Evolutionary conservation across 805 yeast species (phyloP).

Genomic region (Huiozyma sinensis): DNA sequence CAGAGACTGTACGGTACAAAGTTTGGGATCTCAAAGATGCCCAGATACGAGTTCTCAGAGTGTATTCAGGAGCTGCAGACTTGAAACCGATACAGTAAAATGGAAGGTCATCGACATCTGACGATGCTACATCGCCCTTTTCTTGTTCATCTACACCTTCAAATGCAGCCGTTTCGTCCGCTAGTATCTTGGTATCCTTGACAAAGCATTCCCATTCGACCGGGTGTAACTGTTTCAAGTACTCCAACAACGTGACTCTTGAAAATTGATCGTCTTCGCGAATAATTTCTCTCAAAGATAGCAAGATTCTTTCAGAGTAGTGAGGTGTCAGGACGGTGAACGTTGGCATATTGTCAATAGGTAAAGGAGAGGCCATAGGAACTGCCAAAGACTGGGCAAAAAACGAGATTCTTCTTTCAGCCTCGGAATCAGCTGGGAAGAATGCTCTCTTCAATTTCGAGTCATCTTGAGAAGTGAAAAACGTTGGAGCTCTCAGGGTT

Average conservation of each 20-base stretch:
- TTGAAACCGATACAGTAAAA: conserved; percentile 95
- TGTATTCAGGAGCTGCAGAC: conserved; percentile 93
- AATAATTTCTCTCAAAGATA: conserved; percentile 87
- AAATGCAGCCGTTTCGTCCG: conserved; percentile 82
- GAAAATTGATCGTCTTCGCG: conserved; percentile 96
- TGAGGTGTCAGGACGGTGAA: conserved; percentile 95
- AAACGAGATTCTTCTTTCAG: conserved; percentile 98
- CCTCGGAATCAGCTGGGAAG: conserved; percentile 93
- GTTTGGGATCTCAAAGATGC: conserved; percentile 97
- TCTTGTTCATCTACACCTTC: conserved; percentile 37
- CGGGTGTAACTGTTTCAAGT: conserved; percentile 89
- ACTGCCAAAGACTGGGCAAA: conserved; percentile 98
- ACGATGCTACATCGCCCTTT: conserved; percentile 57
- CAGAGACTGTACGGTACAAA: conserved; percentile 90
- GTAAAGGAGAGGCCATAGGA: conserved; percentile 96
- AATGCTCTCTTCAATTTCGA: conserved; percentile 80
- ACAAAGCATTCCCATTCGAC: conserved; percentile 97
- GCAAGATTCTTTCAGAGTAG: conserved; percentile 84
- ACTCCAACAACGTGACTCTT: conserved; percentile 86
- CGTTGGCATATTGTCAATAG: conserved; percentile 99
- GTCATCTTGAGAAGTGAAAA: conserved; percentile 96
- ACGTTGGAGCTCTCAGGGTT: conserved; percentile 95
- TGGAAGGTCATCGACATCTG: conserved; percentile 82
- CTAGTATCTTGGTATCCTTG: conserved; percentile 87
- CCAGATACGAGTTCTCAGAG: conserved; percentile 94